Evolutionary conservation across 73 alveolate species (phyloP).

Genomic region (Tetrahymena malaccensis): DNA sequence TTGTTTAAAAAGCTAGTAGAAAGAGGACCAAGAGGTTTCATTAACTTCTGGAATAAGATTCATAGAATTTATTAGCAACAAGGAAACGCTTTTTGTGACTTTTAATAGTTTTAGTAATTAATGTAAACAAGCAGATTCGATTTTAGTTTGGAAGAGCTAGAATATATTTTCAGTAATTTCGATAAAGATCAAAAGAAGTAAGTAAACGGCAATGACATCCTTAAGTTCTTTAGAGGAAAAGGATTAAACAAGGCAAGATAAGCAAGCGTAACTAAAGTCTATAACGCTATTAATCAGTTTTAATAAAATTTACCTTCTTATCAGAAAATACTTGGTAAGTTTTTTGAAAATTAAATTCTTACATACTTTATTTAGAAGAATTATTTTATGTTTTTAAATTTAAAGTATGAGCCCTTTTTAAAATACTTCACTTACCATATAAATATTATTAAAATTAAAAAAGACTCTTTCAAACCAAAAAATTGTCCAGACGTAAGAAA

Average conservation of each 20-base stretch:
- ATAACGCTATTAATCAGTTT: not conserved
- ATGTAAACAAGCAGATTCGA: not conserved
- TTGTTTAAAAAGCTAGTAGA: not conserved
- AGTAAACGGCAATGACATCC: not conserved
- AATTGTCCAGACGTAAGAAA: not conserved
- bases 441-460: not conserved
- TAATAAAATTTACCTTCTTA: not conserved
- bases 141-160: not conserved
- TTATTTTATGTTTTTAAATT: not conserved
- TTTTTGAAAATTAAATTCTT: not conserved
- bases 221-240: not conserved
- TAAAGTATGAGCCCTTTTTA: too few relatives aligned
- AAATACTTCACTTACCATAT: not conserved
- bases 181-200: not conserved
- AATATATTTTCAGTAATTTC: not conserved
- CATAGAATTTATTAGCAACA: not conserved
- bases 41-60: not conserved
- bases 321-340: not conserved
- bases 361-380: not conserved
- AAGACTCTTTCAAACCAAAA: not conserved
- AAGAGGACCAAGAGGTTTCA: not conserved
- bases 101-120: not conserved
- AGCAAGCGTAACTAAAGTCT: not conserved
- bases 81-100: not conserved
- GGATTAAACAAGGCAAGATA: not conserved